Evolutionary conservation across 2,329 filamentous ascomycete species (phyloP).

Genomic region (Orbilia javanica): DNA sequence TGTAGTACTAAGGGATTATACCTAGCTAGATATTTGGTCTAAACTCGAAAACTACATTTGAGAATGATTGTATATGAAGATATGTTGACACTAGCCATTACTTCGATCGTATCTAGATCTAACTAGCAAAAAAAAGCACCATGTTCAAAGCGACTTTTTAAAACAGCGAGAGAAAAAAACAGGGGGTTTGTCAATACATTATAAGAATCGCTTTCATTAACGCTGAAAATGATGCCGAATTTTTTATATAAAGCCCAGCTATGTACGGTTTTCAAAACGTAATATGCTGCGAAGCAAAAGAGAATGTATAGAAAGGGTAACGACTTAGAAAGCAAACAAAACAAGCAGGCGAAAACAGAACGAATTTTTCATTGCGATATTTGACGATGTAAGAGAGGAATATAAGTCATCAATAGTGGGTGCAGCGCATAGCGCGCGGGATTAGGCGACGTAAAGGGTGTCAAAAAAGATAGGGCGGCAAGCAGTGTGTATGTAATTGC

Average conservation of each 20-base stretch:
- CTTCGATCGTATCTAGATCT: neutral
- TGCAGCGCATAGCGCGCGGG: neutral
- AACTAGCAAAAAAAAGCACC: neutral
- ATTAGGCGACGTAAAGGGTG: neutral
- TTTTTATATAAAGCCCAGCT: slow-evolving; percentile 1
- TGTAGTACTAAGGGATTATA: no score
- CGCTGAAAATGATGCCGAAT: slow-evolving; percentile 34
- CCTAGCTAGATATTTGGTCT: neutral
- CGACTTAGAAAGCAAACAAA: neutral
- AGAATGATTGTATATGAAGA: neutral
- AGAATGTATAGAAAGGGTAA: slow-evolving; percentile 36
- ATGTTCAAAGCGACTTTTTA: neutral
- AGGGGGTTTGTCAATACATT: slow-evolving; percentile 36
- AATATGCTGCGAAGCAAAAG: slow-evolving; percentile 43
- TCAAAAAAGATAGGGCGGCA: neutral
- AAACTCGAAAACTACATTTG: neutral
- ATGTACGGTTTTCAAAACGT: slow-evolving; percentile 39
- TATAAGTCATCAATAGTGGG: slow-evolving; percentile 15
- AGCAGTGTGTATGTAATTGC: neutral
- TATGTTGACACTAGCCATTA: neutral
- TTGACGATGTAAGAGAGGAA: neutral
- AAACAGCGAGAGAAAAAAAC: slow-evolving; percentile 5
- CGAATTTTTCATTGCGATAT: neutral
- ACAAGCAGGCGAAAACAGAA: neutral
- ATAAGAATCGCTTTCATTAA: slow-evolving; percentile 30